These are phyloP conservation scores for Dictyostelium purpureum DNA, from an alignment of 78 protist genomes.

Conservation along the genomic window DNA sequence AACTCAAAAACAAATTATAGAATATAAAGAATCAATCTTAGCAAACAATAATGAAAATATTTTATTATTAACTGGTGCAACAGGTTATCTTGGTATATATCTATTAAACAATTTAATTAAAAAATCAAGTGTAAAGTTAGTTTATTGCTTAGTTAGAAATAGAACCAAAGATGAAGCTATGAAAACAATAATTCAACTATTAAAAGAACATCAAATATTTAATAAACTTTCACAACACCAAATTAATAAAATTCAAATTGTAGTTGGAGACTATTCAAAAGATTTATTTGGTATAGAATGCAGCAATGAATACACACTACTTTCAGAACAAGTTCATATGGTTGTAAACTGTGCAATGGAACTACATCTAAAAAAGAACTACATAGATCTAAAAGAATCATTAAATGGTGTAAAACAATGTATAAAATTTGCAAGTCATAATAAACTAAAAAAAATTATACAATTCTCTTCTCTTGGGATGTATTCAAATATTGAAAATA, in stretches of 20 bases:
- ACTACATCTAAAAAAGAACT: background rate
- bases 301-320: background rate
- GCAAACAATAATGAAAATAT: no score
- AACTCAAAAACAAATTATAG: no score
- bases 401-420: background rate
- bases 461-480: background rate
- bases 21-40: no score
- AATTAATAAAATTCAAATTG: background rate
- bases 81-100: conserved; percentile 23
- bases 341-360: conserved; percentile 11
- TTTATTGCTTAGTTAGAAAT: conserved; percentile 26
- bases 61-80: conserved; percentile 55
- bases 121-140: background rate
- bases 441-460: background rate
- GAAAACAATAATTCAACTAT: background rate
- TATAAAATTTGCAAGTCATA: background rate
- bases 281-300: background rate
- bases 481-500: background rate
- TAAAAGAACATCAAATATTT: background rate
- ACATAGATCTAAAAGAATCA: background rate
- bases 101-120: background rate
- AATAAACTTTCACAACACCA: background rate
- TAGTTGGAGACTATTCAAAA: background rate
- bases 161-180: background rate
- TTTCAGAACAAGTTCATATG: conserved; percentile 15